Evolutionary conservation across 2,329 filamentous ascomycete species (phyloP).

Genomic region (Penicillium digitatum): DNA sequence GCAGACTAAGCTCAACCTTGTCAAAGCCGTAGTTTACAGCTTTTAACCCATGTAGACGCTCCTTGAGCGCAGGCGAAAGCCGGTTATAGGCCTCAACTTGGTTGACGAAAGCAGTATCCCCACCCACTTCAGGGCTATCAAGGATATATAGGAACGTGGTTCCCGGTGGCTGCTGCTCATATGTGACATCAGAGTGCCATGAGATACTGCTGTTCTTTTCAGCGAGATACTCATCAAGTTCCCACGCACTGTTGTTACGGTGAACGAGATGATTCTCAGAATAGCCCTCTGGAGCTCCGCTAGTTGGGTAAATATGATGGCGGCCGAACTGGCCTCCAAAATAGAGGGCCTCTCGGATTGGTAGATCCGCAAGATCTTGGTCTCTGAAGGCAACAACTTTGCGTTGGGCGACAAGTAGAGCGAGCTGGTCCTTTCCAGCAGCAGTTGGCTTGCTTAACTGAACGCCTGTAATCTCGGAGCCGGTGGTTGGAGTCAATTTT

Average conservation of each 20-base stretch:
- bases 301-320: conserved; percentile 73
- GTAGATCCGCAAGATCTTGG: conserved; percentile 65
- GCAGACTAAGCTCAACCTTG: conserved; percentile 64
- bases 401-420: conserved; percentile 34
- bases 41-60: conserved; percentile 71
- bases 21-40: conserved; percentile 77
- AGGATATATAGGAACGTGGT: conserved; percentile 84
- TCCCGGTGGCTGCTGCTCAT: conserved; percentile 81
- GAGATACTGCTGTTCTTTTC: conserved; percentile 71
- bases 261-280: conserved; percentile 74
- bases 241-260: conserved; percentile 60
- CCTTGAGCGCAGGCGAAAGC: conserved; percentile 69
- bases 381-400: conserved; percentile 40
- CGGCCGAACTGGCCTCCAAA: conserved; percentile 71
- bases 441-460: conserved; percentile 30
- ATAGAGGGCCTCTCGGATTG: conserved; percentile 64
- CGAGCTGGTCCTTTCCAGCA: conserved; percentile 33
- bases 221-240: conserved; percentile 57
- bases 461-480: conserved; percentile 35
- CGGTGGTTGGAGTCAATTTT: conserved; percentile 32
- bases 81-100: conserved; percentile 74
- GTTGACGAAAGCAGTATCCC: conserved; percentile 77
- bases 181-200: conserved; percentile 84
- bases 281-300: conserved; percentile 64
- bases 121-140: conserved; percentile 70